Base-by-base conservation (phyloP, 306 rosid genomes). In the Pterocarpus santalinus region DNA sequence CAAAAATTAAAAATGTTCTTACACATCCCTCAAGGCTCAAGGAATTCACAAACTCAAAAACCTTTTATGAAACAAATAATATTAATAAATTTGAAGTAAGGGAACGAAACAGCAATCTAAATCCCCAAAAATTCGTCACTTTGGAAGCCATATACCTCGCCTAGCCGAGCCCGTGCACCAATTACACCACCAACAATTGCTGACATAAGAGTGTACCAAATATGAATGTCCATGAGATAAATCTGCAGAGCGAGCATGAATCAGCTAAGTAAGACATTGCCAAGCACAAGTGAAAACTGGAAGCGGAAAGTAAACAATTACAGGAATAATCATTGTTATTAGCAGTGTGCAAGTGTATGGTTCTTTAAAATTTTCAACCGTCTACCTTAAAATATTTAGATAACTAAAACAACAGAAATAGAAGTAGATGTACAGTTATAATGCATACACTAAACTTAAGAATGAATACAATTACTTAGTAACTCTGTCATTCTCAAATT, bases 141-240 rank as follows among this genome's bases (percentile, higher is more conserved):
- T 28, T 66, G 28, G 39, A 52, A 68, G 39, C 51, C 61, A 77
- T 43, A 80, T 91, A 95, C 99, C 99, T 95, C 99, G 56, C 99
- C 99, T 39, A 95, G 87, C 34, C 99, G 99, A 65, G 90, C 91
- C 44, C 97, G 88, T 36, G 99, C 99, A 86, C 99, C 99, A 85
- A 55, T 91, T 74, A 95, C 91, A 82, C 99, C 99, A 77, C 99
- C 99, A 74, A 95, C 80, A 77, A 95, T 65, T 61, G 99, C 97
- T 16, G 99, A 95, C 89, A 95, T 79, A 76, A 95, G 44, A 11
- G 99, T 95, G 89, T 95, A 93, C 94, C 94, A 95, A 79, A 93
- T 95, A 84, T 87, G 92, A 76, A 95, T 86, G 86, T 95, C 99
- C 99, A 95, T 90, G 84, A 95, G 88, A 88, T 95, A 95, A 82